These are phyloP conservation scores for Monosporascus sp. DNA, from an alignment of 2,329 filamentous ascomycete species.

Conservation along the genomic window DNA sequence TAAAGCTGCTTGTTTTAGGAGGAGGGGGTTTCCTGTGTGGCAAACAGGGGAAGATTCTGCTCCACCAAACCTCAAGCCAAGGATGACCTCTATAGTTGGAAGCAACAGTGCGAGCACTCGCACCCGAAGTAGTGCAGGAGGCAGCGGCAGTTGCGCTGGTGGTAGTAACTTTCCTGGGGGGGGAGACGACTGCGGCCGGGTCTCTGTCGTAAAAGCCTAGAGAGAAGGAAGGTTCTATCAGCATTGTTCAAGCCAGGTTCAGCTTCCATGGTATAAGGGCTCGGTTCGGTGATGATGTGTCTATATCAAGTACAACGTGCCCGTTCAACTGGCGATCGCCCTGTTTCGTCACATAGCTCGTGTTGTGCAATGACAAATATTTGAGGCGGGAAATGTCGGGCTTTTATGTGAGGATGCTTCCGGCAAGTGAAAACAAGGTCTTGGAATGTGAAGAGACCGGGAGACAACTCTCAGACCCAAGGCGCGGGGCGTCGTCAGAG, in stretches of 20 bases:
- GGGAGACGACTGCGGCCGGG: not conserved
- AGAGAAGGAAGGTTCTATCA: slow-evolving; percentile 23
- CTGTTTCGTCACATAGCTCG: not conserved
- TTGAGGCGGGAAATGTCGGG: slow-evolving; percentile 9
- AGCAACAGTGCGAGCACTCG: slow-evolving; percentile 3
- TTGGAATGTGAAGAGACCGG: slow-evolving; percentile 20
- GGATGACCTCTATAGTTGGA: slow-evolving; percentile 9
- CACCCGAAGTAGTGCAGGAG: not conserved
- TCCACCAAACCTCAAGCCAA: slow-evolving; percentile 23
- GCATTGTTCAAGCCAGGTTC: slow-evolving; percentile 19
- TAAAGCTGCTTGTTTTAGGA: slow-evolving; percentile 22
- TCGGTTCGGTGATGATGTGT: not conserved
- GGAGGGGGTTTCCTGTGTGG: slow-evolving; percentile 15
- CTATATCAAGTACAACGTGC: slow-evolving; percentile 1
- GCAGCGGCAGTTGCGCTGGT: slow-evolving; percentile 10
- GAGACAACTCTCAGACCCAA: slow-evolving; percentile 11
- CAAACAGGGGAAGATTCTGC: slow-evolving; percentile 24
- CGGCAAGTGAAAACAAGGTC: slow-evolving; percentile 4
- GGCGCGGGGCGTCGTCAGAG: slow-evolving; percentile 24
- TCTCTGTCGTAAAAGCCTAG: slow-evolving; percentile 21
- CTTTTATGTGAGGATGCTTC: slow-evolving; percentile 18
- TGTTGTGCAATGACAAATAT: slow-evolving; percentile 2
- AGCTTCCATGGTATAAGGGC: slow-evolving; percentile 21
- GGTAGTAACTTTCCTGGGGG: not conserved
- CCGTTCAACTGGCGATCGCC: slow-evolving; percentile 4